Evolutionary conservation across 495 filamentous ascomycete species (phyloP), one percentile per base, ranked within the genome.

Genomic region (Monascus purpureus): DNA sequence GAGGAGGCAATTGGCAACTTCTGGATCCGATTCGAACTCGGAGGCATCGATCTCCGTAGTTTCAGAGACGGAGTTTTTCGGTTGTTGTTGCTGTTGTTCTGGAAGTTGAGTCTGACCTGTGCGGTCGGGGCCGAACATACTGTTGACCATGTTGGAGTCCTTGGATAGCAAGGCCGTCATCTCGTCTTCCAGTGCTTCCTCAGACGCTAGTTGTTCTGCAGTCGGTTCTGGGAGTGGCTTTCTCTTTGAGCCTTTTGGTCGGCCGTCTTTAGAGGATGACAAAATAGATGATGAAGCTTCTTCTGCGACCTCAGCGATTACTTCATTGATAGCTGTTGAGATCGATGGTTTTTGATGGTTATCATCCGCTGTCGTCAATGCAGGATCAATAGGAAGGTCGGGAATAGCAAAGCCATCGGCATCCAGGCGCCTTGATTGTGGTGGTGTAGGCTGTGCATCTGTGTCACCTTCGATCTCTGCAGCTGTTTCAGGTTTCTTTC

Each of bases 1-100:
- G n/a, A 95, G 68, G 25, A 80, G 49, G 53, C 84, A 93, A 40
- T 77, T 72, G 32, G 58, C 48, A 14, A 96, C 81, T 52, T 97
- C 90, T 0, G 80, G 80, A 41, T 93, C 72, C 3, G 50, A 48
- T 28, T 72, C 80, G 45, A 95, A 93, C 50, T 94, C 88, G 17
- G 72, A 59, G 17, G 75, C 75, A 39, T 62, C 68, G 23, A 87
- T 74, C 27, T 74, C 67, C n/a, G 67, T 54, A 32, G 37, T 57
- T 28, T 61, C 53, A 2, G 65, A 57, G 7, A 70, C 38, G 9
- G 36, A 31, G 30, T 45, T 56, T 15, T 36, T 47, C 4, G 38
- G 30, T 25, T 17, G 15, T 28, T 27, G 5, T 22, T 22, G 20
- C 9, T 22, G 20, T 22, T 22, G 20, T 22, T 22, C 5, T 9